phyloP scores from a whole-genome alignment of 2,329 filamentous ascomycete genomes.

The Pestalotiopsis sp. region DNA sequence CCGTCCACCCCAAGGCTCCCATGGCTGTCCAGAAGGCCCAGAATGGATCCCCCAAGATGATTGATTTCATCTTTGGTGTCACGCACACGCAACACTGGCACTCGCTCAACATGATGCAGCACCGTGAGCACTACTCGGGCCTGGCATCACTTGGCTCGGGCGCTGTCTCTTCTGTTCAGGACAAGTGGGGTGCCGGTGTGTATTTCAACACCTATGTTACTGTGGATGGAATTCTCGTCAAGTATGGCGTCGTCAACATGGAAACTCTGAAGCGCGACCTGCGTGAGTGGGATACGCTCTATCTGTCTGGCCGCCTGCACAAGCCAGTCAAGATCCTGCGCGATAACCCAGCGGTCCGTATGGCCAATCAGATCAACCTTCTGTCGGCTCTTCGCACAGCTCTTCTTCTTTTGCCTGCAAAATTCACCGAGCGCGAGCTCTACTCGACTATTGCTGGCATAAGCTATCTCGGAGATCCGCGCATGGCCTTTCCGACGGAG shows the following conservation, averaged over 20 bases:
- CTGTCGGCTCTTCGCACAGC: slow-evolving; percentile 90
- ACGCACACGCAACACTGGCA: slow-evolving; percentile 97
- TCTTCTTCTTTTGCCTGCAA: slow-evolving; percentile 79
- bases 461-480: slow-evolving; percentile 94
- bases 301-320: slow-evolving; percentile 93
- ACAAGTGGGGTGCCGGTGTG: slow-evolving; percentile 86
- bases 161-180: slow-evolving; percentile 82
- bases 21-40: slow-evolving; percentile 82
- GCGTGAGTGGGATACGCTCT: slow-evolving; percentile 89
- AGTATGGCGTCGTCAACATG: slow-evolving; percentile 96
- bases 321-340: slow-evolving; percentile 96
- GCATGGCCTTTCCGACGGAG: slow-evolving; percentile 89
- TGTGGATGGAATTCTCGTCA: slow-evolving; percentile 93
- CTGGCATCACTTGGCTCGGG: slow-evolving; percentile 84
- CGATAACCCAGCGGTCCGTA: slow-evolving; percentile 87
- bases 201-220: slow-evolving; percentile 98
- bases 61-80: slow-evolving; percentile 97
- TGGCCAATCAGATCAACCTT: slow-evolving; percentile 95
- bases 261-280: slow-evolving; percentile 87
- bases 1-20: slow-evolving; percentile 81
- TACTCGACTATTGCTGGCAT: slow-evolving; percentile 92
- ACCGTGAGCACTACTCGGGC: slow-evolving; percentile 90
- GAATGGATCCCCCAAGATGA: slow-evolving; percentile 89
- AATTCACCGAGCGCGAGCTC: slow-evolving; percentile 84
- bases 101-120: slow-evolving; percentile 84